These are phyloP conservation scores for Sugiyamaella pinicola DNA, from an alignment of 1,139 yeast species.

Conservation along the genomic window DNA sequence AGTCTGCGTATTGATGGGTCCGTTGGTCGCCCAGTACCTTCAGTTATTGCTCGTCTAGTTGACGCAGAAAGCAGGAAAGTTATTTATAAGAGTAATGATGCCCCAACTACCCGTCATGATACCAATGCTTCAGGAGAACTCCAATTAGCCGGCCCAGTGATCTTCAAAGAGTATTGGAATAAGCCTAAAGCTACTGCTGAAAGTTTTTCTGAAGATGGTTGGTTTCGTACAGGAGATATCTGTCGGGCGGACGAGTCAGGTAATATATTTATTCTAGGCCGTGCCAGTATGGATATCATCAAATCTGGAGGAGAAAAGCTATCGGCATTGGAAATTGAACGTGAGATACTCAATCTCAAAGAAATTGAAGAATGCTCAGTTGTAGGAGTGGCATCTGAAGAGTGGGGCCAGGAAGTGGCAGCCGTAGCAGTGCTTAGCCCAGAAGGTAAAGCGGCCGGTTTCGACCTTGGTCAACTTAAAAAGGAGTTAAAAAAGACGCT, in stretches of 20 bases:
- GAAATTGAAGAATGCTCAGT: slow-evolving; percentile 42
- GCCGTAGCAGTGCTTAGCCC: slow-evolving; percentile 38
- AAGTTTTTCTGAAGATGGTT: slow-evolving; percentile 38
- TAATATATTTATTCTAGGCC: slow-evolving; percentile 41
- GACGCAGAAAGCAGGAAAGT: slow-evolving; percentile 35
- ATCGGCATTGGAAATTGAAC: slow-evolving; percentile 45
- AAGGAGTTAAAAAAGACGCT: slow-evolving; percentile 33
- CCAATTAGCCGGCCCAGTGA: slow-evolving; percentile 41
- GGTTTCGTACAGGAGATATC: slow-evolving; percentile 46
- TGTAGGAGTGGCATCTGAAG: slow-evolving; percentile 41
- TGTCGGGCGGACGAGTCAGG: slow-evolving; percentile 39
- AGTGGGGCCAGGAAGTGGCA: slow-evolving; percentile 45
- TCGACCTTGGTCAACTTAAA: slow-evolving; percentile 34
- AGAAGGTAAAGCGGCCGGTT: slow-evolving; percentile 22
- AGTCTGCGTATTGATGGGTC: slow-evolving; percentile 38
- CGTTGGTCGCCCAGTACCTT: slow-evolving; percentile 44
- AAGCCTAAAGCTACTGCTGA: slow-evolving; percentile 41
- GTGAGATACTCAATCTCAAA: slow-evolving; percentile 41
- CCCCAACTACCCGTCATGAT: slow-evolving; percentile 15
- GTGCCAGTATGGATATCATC: slow-evolving; percentile 45
- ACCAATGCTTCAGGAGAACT: slow-evolving; percentile 37
- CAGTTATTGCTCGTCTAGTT: slow-evolving; percentile 40
- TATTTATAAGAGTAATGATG: slow-evolving; percentile 30
- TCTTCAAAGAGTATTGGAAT: slow-evolving; percentile 42
- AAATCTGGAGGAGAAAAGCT: slow-evolving; percentile 45